Evolutionary conservation across 2,329 filamentous ascomycete species (phyloP), one percentile per base, ranked within the genome.

Genomic region (Paraconiothyrium sp.): DNA sequence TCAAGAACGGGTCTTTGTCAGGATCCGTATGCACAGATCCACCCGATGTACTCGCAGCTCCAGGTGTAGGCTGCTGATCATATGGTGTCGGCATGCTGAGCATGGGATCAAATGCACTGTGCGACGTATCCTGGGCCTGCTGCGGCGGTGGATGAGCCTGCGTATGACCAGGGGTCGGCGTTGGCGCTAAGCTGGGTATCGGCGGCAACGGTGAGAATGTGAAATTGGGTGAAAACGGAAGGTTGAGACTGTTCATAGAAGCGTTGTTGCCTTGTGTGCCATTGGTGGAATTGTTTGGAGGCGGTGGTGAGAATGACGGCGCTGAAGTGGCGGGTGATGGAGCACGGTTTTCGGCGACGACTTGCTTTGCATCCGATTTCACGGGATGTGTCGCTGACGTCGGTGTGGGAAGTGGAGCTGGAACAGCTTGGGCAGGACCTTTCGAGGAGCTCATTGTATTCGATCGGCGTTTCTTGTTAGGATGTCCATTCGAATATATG

Each of bases 1-100:
- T 91, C 44, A 95, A 78, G 72, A 96, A 95, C 0, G 92, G 92
- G 72, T 95, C 92, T 69, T 92, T 93, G 67, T 94, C 92, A 50
- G 73, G 70, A 62, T 81, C 81, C 24, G 79, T 80, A 54, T 81
- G 76, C 54, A 73, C 76, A 14, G 73, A 76, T n/a, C 74, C 76
- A 32, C 75, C 73, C 47, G 75, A 76, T 13, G 78, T 78, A 59
- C 79, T 83, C n/a, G 78, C 73, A 32, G 74, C 80, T 50, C 80
- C 76, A 69, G 83, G 75, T 61, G 83, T 80, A 76, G 80, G 56
- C 67, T 83, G 74, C 73, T 84, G 68, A 59, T 80, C 71, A 70
- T 80, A 77, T 13, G 77, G 76, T 10, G 76, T 71, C 49, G 76
- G 67, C 76, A 80, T 70, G 75, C 78, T 61, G 69, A 83, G 72